Base-by-base conservation (phyloP, 1,284 basidiomycete genomes). In the Cryptococcus sp. region DNA sequence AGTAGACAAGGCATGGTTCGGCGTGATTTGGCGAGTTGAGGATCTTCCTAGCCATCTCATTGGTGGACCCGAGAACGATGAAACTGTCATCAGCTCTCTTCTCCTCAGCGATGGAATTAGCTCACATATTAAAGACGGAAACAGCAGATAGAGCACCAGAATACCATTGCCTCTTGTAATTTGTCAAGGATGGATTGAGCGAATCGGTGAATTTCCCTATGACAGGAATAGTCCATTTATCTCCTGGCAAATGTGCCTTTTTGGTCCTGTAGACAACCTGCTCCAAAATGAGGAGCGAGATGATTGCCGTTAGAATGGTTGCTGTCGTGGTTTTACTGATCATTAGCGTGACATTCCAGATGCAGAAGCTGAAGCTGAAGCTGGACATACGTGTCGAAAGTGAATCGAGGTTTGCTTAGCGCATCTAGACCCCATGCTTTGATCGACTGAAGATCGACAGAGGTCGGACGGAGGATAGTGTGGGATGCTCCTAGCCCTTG, bases 61-160 rank as follows among this genome's bases (percentile, higher is more conserved):
- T 96, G 3, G 87, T 86, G 13, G 92, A 89, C 21, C 91, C 90
- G 82, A 96, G 92, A 63, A 97, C 92, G 69, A 97, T 96, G 76
- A 96, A 97, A 65, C 92, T 96, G 62, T n/a, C 11, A 23, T 16
- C 18, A 2, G n/a, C 23, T 40, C 9, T 31, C 11, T 21, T 7
- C 24, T 16, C 32, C 9, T 34, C 32, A 13, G 13, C 14, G 43
- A 25, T 9, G 19, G 25, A 19, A 9, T 41, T 14, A 19, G 79
- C 87, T 66, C 60, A 89, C 91, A 97, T 94, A 77, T 97, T 92
- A 79, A 97, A 97, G 3, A 97, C 92, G 65, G 88, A 91, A 55
- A 93, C 78, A 13, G 85, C 89, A 61, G 86, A 87, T 36, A 97
- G 80, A 9, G 84, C 81, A 50, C 90, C 92, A 34, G 86, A 84